Evolutionary conservation across 345 rosid species (phyloP), one percentile per base, ranked within the genome.

Genomic region (Schrenkiella parvula): DNA sequence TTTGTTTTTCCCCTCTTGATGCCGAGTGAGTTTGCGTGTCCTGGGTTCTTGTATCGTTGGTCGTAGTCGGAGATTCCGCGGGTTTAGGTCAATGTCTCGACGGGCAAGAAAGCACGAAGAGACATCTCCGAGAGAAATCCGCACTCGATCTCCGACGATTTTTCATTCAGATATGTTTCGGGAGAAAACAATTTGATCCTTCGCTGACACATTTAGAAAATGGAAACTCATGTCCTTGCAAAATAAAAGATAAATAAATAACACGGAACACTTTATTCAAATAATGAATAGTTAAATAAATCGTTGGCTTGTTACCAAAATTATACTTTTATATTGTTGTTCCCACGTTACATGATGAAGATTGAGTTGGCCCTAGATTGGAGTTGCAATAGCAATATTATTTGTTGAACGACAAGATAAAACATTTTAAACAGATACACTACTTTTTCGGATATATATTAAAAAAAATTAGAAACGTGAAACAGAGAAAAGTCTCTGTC

Each of bases 61-160:
- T 68, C 34, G 63, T 41, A 0, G 61, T 53, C 48, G 66, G 75
- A 19, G 23, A 61, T 15, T 22, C 17, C 1, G 42, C 32, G 28
- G 41, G 31, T 47, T 57, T 41, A 68, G 64, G 39, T 64, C 72
- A 70, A 70, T 70, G 72, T 56, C 66, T 64, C 76, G 71, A 42
- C 75, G 75, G 47, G 23, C 34, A 50, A 9, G 55, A 43, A 41
- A 39, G 47, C 57, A 51, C 79, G 79, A 75, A 32, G 76, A 76
- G 66, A 76, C 66, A 70, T 46, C 62, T 22, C 65, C 71, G 14
- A 68, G 71, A 47, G 14, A 63, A 63, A 63, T 46, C 70, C 65
- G 75, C 52, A 34, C 25, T 35, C 18, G 69, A 75, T 67, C 73
- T 68, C 56, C 13, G 32, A 14, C 68, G 51, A 17, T 3, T 18